A percentile compares a stretch with the other conserved stretches of the same genome.
phyloP scores from a whole-genome alignment of 2,329 filamentous ascomycete species.

The Aspergillus fijiensis region DNA sequence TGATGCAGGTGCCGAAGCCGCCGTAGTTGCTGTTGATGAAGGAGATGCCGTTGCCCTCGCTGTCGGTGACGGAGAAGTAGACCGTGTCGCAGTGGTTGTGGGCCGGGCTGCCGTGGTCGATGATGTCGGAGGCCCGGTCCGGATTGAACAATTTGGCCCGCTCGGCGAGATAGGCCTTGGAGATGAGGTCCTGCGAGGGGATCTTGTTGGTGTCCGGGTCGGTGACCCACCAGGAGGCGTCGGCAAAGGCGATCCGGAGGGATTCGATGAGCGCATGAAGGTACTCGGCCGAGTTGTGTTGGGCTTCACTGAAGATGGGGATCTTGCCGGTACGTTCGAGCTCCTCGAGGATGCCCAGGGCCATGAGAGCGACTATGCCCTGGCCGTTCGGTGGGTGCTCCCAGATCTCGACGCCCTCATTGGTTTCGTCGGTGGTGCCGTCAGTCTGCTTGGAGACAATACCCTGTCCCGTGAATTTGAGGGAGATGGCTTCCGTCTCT shows the following conservation, averaged over 20 bases:
- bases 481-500: slow-evolving; percentile 78
- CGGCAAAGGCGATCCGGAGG: slow-evolving; percentile 84
- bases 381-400: slow-evolving; percentile 97
- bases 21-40: slow-evolving; percentile 97
- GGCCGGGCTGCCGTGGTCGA: slow-evolving; percentile 77
- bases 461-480: slow-evolving; percentile 71
- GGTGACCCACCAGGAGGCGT: slow-evolving; percentile 85
- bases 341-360: slow-evolving; percentile 85
- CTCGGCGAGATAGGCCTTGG: slow-evolving; percentile 69
- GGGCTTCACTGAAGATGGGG: slow-evolving; percentile 63
- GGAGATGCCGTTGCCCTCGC: slow-evolving; percentile 81
- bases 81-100: slow-evolving; percentile 88
- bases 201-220: slow-evolving; percentile 74
- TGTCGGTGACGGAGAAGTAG: slow-evolving; percentile 84
- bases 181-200: slow-evolving; percentile 69
- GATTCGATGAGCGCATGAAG: slow-evolving; percentile 86
- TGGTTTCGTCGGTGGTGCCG: slow-evolving; percentile 43
- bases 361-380: slow-evolving; percentile 92
- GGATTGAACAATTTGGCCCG: slow-evolving; percentile 64
- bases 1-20: slow-evolving; percentile 80
- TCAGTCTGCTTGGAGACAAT: slow-evolving; percentile 49
- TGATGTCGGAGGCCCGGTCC: slow-evolving; percentile 50
- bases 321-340: slow-evolving; percentile 75
- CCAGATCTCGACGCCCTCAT: slow-evolving; percentile 73
- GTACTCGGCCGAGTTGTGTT: slow-evolving; percentile 80